A percentile compares a stretch with the other conserved stretches of the same genome.
Conservation (phyloP, 345 rosid species). For the Iberis pinnata region DNA sequence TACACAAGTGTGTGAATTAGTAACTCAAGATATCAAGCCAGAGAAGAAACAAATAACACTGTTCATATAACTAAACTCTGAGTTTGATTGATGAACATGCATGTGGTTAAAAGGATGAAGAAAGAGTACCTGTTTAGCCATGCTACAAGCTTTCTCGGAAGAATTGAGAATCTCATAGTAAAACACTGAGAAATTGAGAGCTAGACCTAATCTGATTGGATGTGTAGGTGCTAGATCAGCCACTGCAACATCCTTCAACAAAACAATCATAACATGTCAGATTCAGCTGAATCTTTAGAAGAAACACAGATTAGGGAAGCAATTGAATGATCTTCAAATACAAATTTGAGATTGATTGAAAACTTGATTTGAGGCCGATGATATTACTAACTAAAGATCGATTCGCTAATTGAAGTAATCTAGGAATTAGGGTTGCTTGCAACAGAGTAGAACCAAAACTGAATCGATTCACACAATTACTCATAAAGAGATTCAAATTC, state of each 20-base stretch:
- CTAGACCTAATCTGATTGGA: slow-evolving; percentile 63
- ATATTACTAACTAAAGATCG: no score
- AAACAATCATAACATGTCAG: neutral
- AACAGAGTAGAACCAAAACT: no score
- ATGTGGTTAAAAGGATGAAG: neutral
- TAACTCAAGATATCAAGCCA: slow-evolving; percentile 9
- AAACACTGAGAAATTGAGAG: slow-evolving; percentile 65
- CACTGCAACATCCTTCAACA: slow-evolving; percentile 49
- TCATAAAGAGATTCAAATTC: neutral
- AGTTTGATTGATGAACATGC: neutral
- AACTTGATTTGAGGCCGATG: neutral
- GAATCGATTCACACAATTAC: neutral
- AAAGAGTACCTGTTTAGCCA: slow-evolving; percentile 56
- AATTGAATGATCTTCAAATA: neutral
- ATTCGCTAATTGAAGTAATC: no score
- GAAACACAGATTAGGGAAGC: neutral
- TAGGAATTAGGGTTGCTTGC: no score
- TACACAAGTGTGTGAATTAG: neutral
- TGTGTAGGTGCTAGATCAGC: slow-evolving; percentile 65
- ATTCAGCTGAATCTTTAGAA: no score
- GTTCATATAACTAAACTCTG: neutral
- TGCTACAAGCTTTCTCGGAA: slow-evolving; percentile 63
- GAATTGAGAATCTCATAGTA: slow-evolving; percentile 67
- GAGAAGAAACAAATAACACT: slow-evolving; percentile 6
- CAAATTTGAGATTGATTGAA: neutral